Evolutionary conservation across 495 filamentous ascomycete genomes (phyloP).

Genomic region (Lentithecium fluviatile): DNA sequence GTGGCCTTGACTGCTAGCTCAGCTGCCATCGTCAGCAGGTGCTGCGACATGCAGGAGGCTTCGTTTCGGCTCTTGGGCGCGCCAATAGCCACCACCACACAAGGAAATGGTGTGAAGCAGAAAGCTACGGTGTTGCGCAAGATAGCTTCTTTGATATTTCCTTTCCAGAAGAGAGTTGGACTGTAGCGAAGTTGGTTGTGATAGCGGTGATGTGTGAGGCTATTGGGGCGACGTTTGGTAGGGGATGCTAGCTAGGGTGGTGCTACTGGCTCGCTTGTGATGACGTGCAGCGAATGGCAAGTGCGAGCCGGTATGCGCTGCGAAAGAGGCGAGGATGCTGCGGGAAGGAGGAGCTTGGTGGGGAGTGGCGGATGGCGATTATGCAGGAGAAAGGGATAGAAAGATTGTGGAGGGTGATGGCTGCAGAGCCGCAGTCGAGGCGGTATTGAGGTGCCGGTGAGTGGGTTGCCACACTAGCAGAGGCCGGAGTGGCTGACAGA

Average conservation of each 20-base stretch:
- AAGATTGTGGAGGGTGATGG: no score
- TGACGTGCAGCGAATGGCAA: slow-evolving; percentile 24
- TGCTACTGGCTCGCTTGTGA: slow-evolving; percentile 29
- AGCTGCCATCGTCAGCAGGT: slow-evolving; percentile 34
- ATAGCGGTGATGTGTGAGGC: slow-evolving; percentile 14
- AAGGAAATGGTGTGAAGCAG: not conserved
- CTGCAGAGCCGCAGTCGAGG: no score
- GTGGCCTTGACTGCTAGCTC: slow-evolving; percentile 13
- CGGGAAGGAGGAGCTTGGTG: not conserved
- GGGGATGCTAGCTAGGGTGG: slow-evolving; percentile 16
- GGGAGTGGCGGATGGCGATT: slow-evolving; percentile 9
- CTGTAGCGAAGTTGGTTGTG: slow-evolving; percentile 7
- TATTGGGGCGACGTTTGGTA: slow-evolving; percentile 22
- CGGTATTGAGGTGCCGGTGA: no score
- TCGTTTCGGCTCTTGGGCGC: slow-evolving; percentile 3
- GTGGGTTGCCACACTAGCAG: no score
- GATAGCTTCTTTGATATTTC: slow-evolving; percentile 3
- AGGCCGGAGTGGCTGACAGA: no score
- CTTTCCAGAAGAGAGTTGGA: not conserved
- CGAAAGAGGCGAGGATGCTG: slow-evolving; percentile 5
- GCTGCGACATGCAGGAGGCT: slow-evolving; percentile 25
- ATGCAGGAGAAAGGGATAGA: slow-evolving; percentile 37
- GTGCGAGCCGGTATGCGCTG: not conserved
- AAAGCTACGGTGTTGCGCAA: slow-evolving; percentile 6
- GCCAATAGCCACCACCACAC: slow-evolving; percentile 3